Base-by-base conservation (phyloP, 495 filamentous ascomycete genomes). In the Neurospora sp. region DNA sequence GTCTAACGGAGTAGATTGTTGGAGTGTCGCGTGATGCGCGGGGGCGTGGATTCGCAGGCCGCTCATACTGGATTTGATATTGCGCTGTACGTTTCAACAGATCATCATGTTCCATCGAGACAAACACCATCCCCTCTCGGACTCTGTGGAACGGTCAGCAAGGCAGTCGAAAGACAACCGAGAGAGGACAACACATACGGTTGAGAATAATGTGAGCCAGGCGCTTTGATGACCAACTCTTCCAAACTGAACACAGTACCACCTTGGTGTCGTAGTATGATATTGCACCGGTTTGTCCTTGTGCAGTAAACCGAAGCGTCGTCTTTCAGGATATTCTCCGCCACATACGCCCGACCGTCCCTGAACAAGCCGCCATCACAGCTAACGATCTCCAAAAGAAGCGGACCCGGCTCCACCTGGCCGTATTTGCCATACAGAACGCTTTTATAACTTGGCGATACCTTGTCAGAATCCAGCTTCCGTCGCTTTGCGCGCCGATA, bases 81-180 rank as follows among this genome's bases (percentile, higher is more conserved):
- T 88, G 85, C 11, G 91, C 89, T 7, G 94, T 95, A 70, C 92
- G 88, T 41, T 83, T 84, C 38, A 96, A 81, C 18, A 97, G 85
- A 72, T 95, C 92, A 73, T 94, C 88, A 14, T 88, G 86, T 20
- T 88, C 87, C 94, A 97, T 97, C 6, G 92, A 89, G 44, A 98
- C 87, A 79, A 98, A 97, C 7, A 98, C 88, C 90, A 97, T 92
- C 31, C 95, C 95, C 85, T 96, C 93, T 83, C 94, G 92, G 69
- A 97, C 91, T 70, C 93, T 96, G 76, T 59, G 69, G 40, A 70
- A 44, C 48, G 77, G 77, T 78, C 77, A 79, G 79, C 71, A 77
- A 66, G 44, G 73, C 69, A 74, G 69, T 46, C 39, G 39, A 35
- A 31, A 12, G 39, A 16, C 12, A 7, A 16, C 72, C 42, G 73